A percentile compares a stretch with the other conserved stretches of the same genome.
Conservation (phyloP, 805 yeast genomes). For the Zygosaccharomyces lentus region DNA sequence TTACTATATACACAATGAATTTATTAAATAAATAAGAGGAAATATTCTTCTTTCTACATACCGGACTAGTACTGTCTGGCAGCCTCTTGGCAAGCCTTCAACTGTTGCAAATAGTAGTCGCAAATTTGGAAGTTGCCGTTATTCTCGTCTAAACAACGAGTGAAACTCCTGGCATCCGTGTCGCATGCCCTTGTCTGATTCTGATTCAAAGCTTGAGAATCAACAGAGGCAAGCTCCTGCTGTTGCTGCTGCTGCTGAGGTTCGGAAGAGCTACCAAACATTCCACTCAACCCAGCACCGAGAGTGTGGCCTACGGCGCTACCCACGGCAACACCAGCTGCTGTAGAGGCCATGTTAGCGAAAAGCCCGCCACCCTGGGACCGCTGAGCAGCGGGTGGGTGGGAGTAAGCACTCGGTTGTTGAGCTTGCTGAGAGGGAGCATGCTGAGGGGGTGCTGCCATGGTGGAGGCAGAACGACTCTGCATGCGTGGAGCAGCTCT, state of each 20-base stretch:
- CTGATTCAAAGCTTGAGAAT: slow-evolving; percentile 32
- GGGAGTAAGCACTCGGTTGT: slow-evolving; percentile 37
- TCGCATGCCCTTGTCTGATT: slow-evolving; percentile 67
- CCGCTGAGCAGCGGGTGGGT: slow-evolving; percentile 51
- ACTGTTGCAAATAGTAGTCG: slow-evolving; percentile 94
- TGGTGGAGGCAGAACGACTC: slow-evolving; percentile 70
- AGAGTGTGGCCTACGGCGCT: slow-evolving; percentile 94
- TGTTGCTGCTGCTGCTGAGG: slow-evolving; percentile 46
- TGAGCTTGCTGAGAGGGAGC: slow-evolving; percentile 41
- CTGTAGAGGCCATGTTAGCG: slow-evolving; percentile 97
- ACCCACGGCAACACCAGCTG: slow-evolving; percentile 99
- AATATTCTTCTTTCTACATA: neutral
- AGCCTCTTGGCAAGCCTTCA: slow-evolving; percentile 96
- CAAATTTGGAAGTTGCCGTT: slow-evolving; percentile 95
- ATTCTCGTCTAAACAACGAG: slow-evolving; percentile 92
- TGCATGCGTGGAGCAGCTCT: slow-evolving; percentile 48
- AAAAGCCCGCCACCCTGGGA: slow-evolving; percentile 78
- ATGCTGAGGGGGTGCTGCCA: slow-evolving; percentile 49
- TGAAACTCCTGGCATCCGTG: slow-evolving; percentile 88
- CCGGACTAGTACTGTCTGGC: slow-evolving; percentile 60
- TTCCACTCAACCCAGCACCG: slow-evolving; percentile 87
- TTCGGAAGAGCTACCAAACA: slow-evolving; percentile 57
- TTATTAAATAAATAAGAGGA: neutral
- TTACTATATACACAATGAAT: slow-evolving; percentile 4
- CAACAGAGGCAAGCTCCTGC: slow-evolving; percentile 34